These are phyloP conservation scores for Anacardium occidentale DNA, from an alignment of 345 rosid species.

Conservation along the genomic window DNA sequence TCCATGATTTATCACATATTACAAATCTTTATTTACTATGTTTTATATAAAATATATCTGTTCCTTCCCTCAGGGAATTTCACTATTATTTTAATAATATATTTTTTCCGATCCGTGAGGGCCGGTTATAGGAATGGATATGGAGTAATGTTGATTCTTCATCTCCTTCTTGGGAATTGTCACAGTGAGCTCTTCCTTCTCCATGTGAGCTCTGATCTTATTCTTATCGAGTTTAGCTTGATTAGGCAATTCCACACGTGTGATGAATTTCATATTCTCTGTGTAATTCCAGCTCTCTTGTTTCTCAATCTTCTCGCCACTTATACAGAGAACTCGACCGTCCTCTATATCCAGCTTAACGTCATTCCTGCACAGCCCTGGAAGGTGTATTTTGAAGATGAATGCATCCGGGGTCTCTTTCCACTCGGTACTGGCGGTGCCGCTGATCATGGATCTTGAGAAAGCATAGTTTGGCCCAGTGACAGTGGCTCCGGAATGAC, in stretches of 20 bases:
- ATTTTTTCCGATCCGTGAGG: background rate
- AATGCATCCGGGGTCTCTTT: slow-evolving; percentile 39
- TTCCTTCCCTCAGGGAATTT: background rate
- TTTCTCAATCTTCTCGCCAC: slow-evolving; percentile 34
- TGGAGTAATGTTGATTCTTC: background rate
- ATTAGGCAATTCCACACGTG: slow-evolving; percentile 35
- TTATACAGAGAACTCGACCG: slow-evolving; percentile 30
- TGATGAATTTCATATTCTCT: slow-evolving; percentile 11
- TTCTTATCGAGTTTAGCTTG: slow-evolving; percentile 21
- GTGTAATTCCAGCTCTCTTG: slow-evolving; percentile 17
- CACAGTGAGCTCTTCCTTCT: slow-evolving; percentile 37
- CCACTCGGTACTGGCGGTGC: slow-evolving; percentile 24
- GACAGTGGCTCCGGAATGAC: background rate
- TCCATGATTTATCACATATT: too few relatives aligned
- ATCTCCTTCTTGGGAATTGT: slow-evolving; percentile 30
- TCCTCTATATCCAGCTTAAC: slow-evolving; percentile 41
- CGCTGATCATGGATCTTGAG: background rate
- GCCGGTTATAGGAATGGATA: too few relatives aligned
- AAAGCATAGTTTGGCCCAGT: slow-evolving; percentile 11
- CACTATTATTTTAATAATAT: background rate
- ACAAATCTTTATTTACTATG: too few relatives aligned
- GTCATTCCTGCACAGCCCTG: slow-evolving; percentile 34
- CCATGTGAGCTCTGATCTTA: slow-evolving; percentile 24
- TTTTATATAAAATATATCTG: too few relatives aligned
- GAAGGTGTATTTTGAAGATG: slow-evolving; percentile 27